These are phyloP conservation scores for Nicotiana benthamiana DNA, from an alignment of 257 asterid species.

Conservation along the genomic window DNA sequence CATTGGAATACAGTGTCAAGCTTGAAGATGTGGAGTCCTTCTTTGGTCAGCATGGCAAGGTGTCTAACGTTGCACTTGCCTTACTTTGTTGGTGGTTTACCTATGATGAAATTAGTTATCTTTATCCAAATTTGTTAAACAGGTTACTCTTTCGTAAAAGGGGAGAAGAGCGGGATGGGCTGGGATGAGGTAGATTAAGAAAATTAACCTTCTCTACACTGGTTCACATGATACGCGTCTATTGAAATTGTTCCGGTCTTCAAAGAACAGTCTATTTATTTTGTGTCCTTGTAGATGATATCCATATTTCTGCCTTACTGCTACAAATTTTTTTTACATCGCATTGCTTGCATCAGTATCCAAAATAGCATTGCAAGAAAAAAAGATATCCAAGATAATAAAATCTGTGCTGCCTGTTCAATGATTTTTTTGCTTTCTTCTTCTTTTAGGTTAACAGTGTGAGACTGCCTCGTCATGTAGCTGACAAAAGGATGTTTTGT, in stretches of 20 bases:
- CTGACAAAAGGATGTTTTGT: conserved; percentile 67
- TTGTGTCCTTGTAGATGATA: not conserved
- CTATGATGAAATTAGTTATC: not conserved
- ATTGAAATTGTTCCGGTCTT: not conserved
- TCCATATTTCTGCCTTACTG: not conserved
- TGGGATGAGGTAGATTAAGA: not conserved
- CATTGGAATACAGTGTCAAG: conserved; percentile 66
- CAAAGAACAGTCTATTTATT: not conserved
- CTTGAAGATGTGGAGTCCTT: conserved; percentile 76
- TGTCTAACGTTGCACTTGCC: not conserved
- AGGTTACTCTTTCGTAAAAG: not conserved
- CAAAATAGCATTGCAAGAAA: not conserved
- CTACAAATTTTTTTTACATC: not conserved
- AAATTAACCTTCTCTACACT: not conserved
- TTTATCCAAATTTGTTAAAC: not conserved
- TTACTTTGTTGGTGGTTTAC: not conserved
- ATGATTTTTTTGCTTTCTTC: not conserved
- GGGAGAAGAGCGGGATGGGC: not conserved
- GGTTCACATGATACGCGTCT: not conserved
- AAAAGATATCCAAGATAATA: not conserved
- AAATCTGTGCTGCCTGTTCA: not conserved
- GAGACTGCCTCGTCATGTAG: conserved; percentile 94
- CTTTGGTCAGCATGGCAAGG: conserved; percentile 66
- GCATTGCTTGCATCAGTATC: not conserved
- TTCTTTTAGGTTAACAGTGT: conserved; percentile 81